Evolutionary conservation across 495 filamentous ascomycete species (phyloP), one percentile per base, ranked within the genome.

Genomic region (Letharia lupina): DNA sequence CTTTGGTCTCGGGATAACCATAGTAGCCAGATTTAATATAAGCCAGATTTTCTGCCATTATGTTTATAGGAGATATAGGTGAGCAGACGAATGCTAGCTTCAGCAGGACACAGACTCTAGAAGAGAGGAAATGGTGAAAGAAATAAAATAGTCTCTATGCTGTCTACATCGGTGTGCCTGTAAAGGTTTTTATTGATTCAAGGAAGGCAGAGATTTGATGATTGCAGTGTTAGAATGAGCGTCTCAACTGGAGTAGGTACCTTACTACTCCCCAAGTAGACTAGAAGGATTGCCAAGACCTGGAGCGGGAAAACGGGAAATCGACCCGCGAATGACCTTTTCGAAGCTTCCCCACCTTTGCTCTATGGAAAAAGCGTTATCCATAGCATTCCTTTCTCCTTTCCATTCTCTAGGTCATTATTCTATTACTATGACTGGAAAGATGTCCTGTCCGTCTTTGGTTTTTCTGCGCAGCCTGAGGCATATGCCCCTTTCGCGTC

Each of bases 1-100:
- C 68, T 13, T 72, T 76, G 18, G 77, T 69, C 56, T 70, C 72
- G 5, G 81, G 81, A 65, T 83, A 83, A 62, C 78, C 74, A 23
- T 78, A 69, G 66, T 61, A 76, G 78, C 69, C 68, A 20, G 33
- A 16, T 48, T 67, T 67, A 42, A 63, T 40, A 5, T 7, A 45
- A 7, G 0, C 18, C 23, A 41, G 60, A 45, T 48, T 4, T 15
- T 42, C 61, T 48, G 48, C 41, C 61, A 67, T 67, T 16, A 33
- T 63, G 15, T 35, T 5, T 16, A 39, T 16, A 7, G 12, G 28
- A 58, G 42, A 47, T 59, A 42, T 42, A 44, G 23, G 23, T 28
- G 23, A 44, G 42, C 28, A 61, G 3, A 48, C 18, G 33, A 20
- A 7, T 52, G 44, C 44, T 61, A 16, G 57, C 15, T 42, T 15